Evolutionary conservation across 1,284 basidiomycete species (phyloP).

Genomic region (Malassezia psittaci): DNA sequence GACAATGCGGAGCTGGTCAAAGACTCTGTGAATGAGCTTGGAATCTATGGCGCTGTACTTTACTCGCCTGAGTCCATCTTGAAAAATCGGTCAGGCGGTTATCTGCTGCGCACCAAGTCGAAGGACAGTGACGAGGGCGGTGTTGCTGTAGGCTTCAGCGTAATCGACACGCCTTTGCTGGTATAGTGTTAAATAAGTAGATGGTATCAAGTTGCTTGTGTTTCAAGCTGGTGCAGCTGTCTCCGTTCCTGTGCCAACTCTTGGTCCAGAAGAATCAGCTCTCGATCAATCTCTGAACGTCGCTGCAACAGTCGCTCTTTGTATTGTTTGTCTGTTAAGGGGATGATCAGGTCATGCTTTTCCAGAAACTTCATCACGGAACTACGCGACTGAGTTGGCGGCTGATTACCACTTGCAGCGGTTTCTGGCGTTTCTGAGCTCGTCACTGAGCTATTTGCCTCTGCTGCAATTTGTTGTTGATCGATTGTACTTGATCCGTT

Average conservation of each 20-base stretch:
- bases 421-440: neutral
- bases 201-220: neutral
- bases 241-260: slow-evolving; percentile 5
- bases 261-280: slow-evolving; percentile 6
- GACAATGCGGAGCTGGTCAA: slow-evolving; percentile 49
- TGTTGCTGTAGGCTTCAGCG: slow-evolving; percentile 80
- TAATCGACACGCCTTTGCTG: slow-evolving; percentile 69
- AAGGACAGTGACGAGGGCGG: slow-evolving; percentile 88
- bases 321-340: slow-evolving; percentile 9
- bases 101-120: slow-evolving; percentile 82
- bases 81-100: slow-evolving; percentile 58
- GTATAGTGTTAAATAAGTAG: slow-evolving; percentile 47
- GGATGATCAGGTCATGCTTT: slow-evolving; percentile 6
- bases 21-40: slow-evolving; percentile 80
- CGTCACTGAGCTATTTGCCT: neutral
- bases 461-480: neutral
- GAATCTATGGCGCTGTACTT: slow-evolving; percentile 78
- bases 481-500: neutral
- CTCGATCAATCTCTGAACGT: slow-evolving; percentile 2
- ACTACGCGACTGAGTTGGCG: neutral
- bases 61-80: slow-evolving; percentile 53
- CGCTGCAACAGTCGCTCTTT: slow-evolving; percentile 2
- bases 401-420: neutral
- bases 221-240: neutral
- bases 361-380: neutral